These are phyloP conservation scores for Chaetomium sp. DNA, from an alignment of 2,329 filamentous ascomycete species.

Conservation along the genomic window DNA sequence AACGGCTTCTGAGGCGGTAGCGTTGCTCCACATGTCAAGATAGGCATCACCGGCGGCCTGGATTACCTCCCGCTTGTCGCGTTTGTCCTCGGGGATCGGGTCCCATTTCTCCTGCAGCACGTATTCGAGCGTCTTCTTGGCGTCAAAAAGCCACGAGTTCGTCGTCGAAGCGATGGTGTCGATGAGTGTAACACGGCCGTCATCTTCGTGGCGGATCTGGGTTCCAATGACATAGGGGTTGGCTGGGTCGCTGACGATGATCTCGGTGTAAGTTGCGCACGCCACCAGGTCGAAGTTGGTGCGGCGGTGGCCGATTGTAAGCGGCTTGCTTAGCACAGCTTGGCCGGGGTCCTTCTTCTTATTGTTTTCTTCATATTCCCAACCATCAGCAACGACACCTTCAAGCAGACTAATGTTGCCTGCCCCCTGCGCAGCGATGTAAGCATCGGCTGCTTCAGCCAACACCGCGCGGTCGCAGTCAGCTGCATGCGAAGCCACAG, in stretches of 20 bases:
- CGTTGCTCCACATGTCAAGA: conserved; percentile 42
- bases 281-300: conserved; percentile 40
- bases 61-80: conserved; percentile 37
- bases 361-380: conserved; percentile 41
- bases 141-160: conserved; percentile 44
- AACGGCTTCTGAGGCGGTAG: conserved; percentile 37
- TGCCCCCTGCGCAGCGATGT: conserved; percentile 30
- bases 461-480: conserved; percentile 28
- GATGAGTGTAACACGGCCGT: conserved; percentile 35
- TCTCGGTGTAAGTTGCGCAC: conserved; percentile 47
- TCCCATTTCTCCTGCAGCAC: conserved; percentile 39
- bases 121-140: conserved; percentile 39
- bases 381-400: conserved; percentile 23
- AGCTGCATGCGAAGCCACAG: not conserved
- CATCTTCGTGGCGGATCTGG: conserved; percentile 40
- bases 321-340: conserved; percentile 38
- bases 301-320: conserved; percentile 41
- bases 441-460: conserved; percentile 32
- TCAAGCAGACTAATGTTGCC: conserved; percentile 28
- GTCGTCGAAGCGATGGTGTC: conserved; percentile 38
- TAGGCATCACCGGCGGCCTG: conserved; percentile 43
- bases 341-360: conserved; percentile 26
- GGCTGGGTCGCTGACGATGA: conserved; percentile 40
- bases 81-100: conserved; percentile 37
- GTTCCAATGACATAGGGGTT: conserved; percentile 44